These are phyloP conservation scores for barrel medic (Medicago truncatula) DNA, from an alignment of 306 rosid species.

Conservation along the genomic window DNA sequence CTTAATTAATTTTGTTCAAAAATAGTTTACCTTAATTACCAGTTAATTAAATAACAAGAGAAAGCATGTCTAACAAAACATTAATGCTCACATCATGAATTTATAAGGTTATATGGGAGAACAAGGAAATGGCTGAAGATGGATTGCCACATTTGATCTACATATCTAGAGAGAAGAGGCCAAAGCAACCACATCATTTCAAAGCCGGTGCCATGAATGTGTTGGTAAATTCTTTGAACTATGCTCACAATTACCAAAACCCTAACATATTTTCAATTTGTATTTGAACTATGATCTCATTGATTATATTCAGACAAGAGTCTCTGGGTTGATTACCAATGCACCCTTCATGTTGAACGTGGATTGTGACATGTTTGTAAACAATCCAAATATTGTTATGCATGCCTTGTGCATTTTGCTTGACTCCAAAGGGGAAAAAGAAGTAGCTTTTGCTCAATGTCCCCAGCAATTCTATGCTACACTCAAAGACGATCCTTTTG, in stretches of 20 bases:
- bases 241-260: too few species aligned
- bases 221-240: constrained; percentile 48
- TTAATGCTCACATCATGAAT: not conserved
- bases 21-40: not conserved
- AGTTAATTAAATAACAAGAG: too few species aligned
- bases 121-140: constrained; percentile 46
- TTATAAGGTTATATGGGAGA: constrained; percentile 65
- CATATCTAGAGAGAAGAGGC: constrained; percentile 72
- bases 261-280: not conserved
- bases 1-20: not conserved
- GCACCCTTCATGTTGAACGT: constrained; percentile 73
- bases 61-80: too few species aligned
- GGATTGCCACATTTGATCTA: constrained; percentile 68
- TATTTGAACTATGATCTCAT: not conserved
- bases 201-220: constrained; percentile 87
- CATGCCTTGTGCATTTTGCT: constrained; percentile 60
- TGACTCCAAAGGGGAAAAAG: constrained; percentile 51
- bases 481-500: constrained; percentile 72
- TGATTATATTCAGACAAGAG: constrained; percentile 54
- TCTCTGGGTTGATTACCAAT: constrained; percentile 72
- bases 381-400: constrained; percentile 52
- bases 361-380: constrained; percentile 76
- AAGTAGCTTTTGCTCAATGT: constrained; percentile 65
- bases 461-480: constrained; percentile 58
- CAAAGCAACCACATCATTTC: constrained; percentile 57